Evolutionary conservation across 331 rosid species (phyloP).

Genomic region (Rosa hybrid): DNA sequence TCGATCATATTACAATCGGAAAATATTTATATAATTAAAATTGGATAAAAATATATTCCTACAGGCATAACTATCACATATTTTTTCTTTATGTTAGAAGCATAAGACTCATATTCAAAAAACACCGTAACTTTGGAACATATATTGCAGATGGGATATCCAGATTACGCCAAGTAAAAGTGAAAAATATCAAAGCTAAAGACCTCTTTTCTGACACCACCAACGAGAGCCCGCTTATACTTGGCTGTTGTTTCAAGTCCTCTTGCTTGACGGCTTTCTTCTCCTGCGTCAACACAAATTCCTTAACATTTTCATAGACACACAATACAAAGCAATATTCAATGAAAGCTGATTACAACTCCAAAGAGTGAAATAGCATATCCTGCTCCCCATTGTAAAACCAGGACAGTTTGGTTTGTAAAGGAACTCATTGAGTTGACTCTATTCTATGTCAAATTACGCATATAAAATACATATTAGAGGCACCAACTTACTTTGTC

Average conservation of each 20-base stretch:
- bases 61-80: not conserved
- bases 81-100: not conserved
- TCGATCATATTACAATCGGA: not conserved
- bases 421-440: no score
- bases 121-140: not conserved
- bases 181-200: conserved; percentile 12
- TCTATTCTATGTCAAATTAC: not conserved
- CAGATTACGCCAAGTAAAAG: not conserved
- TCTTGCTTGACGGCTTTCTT: conserved; percentile 87
- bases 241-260: conserved; percentile 83
- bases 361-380: not conserved
- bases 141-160: not conserved
- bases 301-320: not conserved
- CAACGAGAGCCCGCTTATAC: conserved; percentile 94
- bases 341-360: not conserved
- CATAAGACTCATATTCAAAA: not conserved
- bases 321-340: not conserved
- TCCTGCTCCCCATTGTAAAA: not conserved
- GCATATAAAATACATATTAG: not conserved
- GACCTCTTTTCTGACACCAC: conserved; percentile 78
- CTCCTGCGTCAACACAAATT: conserved; percentile 57
- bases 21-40: not conserved
- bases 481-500: conserved; percentile 58
- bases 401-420: not conserved
- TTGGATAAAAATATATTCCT: no score